Conservation (phyloP, 257 asterid species). For the Echium plantagineum region DNA sequence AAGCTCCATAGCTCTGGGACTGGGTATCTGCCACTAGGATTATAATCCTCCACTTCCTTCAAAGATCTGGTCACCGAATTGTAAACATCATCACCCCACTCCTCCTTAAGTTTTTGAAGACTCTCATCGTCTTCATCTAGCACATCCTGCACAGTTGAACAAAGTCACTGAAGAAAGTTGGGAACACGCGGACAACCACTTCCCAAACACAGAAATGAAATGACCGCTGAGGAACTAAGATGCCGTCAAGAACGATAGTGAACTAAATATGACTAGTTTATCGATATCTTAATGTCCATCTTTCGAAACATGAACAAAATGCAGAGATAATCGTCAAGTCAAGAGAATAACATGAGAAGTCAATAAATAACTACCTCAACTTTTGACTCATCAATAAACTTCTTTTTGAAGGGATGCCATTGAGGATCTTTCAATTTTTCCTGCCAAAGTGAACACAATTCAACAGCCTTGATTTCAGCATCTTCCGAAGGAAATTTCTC, state of each 20-base stretch:
- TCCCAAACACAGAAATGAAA: neutral
- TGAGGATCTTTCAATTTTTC: constrained; percentile 11
- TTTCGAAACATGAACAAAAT: too few relatives aligned
- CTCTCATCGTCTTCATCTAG: constrained; percentile 8
- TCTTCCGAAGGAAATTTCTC: neutral
- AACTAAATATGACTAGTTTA: neutral
- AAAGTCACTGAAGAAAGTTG: neutral
- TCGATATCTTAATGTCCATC: too few relatives aligned
- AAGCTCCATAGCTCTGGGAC: constrained; percentile 14
- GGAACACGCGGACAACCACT: neutral
- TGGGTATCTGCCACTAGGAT: constrained; percentile 10
- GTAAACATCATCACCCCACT: constrained; percentile 4
- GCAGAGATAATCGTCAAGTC: neutral
- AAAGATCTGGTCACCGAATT: constrained; percentile 3
- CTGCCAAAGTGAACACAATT: constrained; percentile 17
- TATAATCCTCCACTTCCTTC: constrained; percentile 11
- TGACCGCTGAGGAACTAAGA: neutral
- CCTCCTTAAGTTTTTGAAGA: constrained; percentile 1
- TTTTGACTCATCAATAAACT: neutral
- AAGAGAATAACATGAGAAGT: neutral
- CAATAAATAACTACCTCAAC: neutral
- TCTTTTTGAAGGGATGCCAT: constrained; percentile 16
- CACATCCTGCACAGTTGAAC: constrained; percentile 7
- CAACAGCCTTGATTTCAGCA: constrained; percentile 10
- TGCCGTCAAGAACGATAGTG: neutral